A percentile compares a stretch with the other conserved stretches of the same genome.
phyloP scores from a whole-genome alignment of 768 basidiomycete genomes.

The Tricholoma matsutake region DNA sequence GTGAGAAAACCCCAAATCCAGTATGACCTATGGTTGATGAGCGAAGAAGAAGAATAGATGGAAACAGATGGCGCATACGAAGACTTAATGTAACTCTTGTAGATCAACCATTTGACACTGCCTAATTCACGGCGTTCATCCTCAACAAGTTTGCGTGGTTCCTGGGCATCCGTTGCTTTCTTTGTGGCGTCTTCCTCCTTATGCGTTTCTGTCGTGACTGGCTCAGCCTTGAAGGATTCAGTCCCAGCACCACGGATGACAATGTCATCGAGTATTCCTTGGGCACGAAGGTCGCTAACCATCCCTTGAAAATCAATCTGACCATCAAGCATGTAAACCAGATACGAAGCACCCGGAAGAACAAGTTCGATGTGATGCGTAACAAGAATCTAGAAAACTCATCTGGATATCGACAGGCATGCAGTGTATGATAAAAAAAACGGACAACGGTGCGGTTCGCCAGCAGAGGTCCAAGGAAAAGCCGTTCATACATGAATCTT shows the following conservation, averaged over 20 bases:
- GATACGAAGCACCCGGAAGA: too few relatives aligned
- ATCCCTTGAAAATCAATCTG: conserved; percentile 71
- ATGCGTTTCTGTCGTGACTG: conserved; percentile 25
- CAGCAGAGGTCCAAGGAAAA: conserved; percentile 65
- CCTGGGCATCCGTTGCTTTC: conserved; percentile 42
- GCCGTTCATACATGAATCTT: conserved; percentile 56
- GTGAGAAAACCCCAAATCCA: conserved; percentile 60
- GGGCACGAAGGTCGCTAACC: conserved; percentile 55
- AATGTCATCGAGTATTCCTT: conserved; percentile 64
- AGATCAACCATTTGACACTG: conserved; percentile 75
- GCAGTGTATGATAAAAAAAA: conserved; percentile 36
- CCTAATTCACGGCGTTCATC: conserved; percentile 81
- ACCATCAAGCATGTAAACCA: too few relatives aligned
- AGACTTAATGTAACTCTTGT: conserved; percentile 65
- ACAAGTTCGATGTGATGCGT: too few relatives aligned
- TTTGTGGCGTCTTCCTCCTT: conserved; percentile 23
- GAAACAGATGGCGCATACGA: conserved; percentile 40
- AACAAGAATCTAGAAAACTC: too few relatives aligned
- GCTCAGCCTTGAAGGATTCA: conserved; percentile 46
- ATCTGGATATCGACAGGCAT: too few relatives aligned
- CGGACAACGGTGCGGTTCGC: conserved; percentile 61
- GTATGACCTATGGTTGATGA: conserved; percentile 46
- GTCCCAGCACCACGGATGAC: conserved; percentile 42
- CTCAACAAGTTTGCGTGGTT: conserved; percentile 69
- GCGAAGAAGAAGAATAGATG: conserved; percentile 20